A percentile compares a stretch with the other conserved stretches of the same genome.
Conservation (phyloP, 1,139 yeast genomes). For the Protomyces gravidus region DNA sequence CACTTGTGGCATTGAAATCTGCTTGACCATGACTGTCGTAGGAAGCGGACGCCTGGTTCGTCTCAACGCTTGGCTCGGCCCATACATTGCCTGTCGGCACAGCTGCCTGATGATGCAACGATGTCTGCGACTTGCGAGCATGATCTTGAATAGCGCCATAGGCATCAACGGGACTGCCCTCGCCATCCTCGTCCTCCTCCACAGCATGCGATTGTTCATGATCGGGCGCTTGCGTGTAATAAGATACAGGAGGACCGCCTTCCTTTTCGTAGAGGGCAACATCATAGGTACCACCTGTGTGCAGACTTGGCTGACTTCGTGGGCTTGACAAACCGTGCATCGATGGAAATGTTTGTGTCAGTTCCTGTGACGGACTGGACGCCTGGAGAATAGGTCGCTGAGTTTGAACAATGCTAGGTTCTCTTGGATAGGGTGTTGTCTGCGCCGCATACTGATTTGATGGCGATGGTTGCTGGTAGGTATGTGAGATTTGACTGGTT, state of each 20-base stretch:
- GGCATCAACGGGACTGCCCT: neutral
- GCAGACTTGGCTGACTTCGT: neutral
- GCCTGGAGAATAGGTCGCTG: too few species aligned
- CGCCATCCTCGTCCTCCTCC: neutral
- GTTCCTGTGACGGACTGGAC: slow-evolving; percentile 17
- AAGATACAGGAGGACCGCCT: slow-evolving; percentile 24
- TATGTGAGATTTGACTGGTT: too few species aligned
- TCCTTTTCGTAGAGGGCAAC: slow-evolving; percentile 6
- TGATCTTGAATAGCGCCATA: neutral
- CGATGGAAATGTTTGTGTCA: slow-evolving; percentile 10
- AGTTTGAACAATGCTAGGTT: too few species aligned
- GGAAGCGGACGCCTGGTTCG: neutral
- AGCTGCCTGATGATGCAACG: neutral
- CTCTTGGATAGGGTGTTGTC: too few species aligned
- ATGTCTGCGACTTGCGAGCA: neutral
- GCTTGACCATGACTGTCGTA: neutral
- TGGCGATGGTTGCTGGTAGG: too few species aligned
- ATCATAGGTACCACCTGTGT: slow-evolving; percentile 1
- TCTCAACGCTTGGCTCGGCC: neutral
- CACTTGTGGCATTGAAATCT: neutral
- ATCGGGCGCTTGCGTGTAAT: slow-evolving; percentile 6
- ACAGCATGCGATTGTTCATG: neutral
- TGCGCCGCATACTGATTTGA: too few species aligned
- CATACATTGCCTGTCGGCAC: neutral
- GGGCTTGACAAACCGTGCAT: too few species aligned